Conservation (phyloP, 768 basidiomycete species). For the Trametes elegans region DNA sequence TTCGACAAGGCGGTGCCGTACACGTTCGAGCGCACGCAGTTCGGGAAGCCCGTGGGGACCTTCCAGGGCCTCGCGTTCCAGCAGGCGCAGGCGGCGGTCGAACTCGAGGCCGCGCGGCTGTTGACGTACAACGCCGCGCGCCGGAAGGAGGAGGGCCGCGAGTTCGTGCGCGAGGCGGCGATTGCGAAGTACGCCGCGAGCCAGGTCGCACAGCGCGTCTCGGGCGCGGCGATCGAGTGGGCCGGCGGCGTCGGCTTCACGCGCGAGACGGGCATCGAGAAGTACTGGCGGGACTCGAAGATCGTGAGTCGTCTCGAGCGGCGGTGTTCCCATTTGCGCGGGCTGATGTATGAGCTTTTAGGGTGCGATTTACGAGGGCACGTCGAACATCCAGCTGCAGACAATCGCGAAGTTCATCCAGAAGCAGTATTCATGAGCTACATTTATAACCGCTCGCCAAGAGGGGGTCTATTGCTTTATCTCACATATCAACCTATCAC, state of each 20-base stretch:
- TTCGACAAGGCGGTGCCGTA: constrained; percentile 96
- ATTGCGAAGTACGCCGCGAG: constrained; percentile 97
- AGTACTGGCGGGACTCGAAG: constrained; percentile 96
- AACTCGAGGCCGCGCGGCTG: constrained; percentile 87
- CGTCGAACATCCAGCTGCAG: constrained; percentile 96
- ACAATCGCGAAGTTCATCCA: constrained; percentile 93
- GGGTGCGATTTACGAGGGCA: constrained; percentile 93
- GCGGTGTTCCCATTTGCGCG: background rate
- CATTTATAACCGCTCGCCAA: too few species aligned
- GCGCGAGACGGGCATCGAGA: constrained; percentile 92
- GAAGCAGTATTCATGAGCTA: constrained; percentile 76
- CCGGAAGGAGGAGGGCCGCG: constrained; percentile 84
- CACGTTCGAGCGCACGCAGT: constrained; percentile 91
- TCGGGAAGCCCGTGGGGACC: constrained; percentile 88
- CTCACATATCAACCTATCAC: background rate
- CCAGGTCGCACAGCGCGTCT: constrained; percentile 83
- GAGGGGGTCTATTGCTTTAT: too few species aligned
- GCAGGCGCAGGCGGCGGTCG: constrained; percentile 84
- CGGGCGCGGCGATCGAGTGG: constrained; percentile 94
- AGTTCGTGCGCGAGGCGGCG: constrained; percentile 91
- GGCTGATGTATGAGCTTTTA: constrained; percentile 28
- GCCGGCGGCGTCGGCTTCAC: constrained; percentile 92
- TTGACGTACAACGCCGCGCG: constrained; percentile 96
- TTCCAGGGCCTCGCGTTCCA: constrained; percentile 98
- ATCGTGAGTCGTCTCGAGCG: constrained; percentile 68